These are phyloP conservation scores for Fusarium oligoseptatum DNA, from an alignment of 2,329 filamentous ascomycete genomes.

Conservation along the genomic window DNA sequence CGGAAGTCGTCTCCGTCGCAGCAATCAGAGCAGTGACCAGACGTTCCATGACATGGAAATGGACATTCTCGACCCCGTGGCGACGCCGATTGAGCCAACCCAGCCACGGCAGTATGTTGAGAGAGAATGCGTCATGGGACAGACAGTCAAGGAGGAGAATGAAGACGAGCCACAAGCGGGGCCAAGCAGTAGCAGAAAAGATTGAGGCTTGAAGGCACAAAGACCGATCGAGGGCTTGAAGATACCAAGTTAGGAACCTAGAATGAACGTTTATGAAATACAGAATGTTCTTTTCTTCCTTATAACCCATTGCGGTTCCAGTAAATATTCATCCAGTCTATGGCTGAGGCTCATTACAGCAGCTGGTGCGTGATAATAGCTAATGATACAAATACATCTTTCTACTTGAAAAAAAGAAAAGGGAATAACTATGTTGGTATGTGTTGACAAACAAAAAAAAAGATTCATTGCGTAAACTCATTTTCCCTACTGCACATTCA, in stretches of 20 bases:
- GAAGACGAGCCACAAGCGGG: conserved; percentile 40
- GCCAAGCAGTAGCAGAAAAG: conserved; percentile 13
- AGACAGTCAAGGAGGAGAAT: conserved; percentile 53
- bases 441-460: conserved; percentile 16
- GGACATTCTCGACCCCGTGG: conserved; percentile 41
- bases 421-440: conserved; percentile 18
- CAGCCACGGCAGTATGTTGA: conserved; percentile 42
- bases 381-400: conserved; percentile 42
- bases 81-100: conserved; percentile 20
- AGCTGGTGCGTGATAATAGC: conserved; percentile 24
- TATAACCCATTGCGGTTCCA: conserved; percentile 15
- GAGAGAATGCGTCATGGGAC: conserved; percentile 55
- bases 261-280: conserved; percentile 42
- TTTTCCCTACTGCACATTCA: conserved; percentile 63
- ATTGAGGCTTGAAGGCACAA: conserved; percentile 2
- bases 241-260: conserved; percentile 35
- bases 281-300: conserved; percentile 29
- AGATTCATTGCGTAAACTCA: neutral
- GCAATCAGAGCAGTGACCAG: conserved; percentile 48
- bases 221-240: neutral
- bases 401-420: conserved; percentile 15
- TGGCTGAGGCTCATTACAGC: conserved; percentile 41
- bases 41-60: conserved; percentile 49
- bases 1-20: conserved; percentile 42
- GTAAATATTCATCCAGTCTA: conserved; percentile 34